Percentiles rank a stretch among this genome's conserved stretches.
Evolutionary conservation across 495 filamentous ascomycete genomes (phyloP).

Genomic region (Penicillium desertorum): DNA sequence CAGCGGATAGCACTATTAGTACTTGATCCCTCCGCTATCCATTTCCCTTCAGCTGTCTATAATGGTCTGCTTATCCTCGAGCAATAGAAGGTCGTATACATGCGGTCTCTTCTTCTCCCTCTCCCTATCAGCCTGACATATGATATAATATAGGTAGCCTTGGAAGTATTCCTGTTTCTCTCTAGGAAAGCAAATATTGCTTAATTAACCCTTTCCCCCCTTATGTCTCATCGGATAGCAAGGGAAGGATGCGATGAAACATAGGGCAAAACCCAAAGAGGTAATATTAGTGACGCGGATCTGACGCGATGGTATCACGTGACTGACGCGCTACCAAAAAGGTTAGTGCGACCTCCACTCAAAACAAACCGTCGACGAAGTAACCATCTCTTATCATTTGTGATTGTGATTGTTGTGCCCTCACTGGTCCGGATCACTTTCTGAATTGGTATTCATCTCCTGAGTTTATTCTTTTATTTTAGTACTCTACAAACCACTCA

Average conservation of each 20-base stretch:
- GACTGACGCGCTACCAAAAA: slow-evolving; percentile 20
- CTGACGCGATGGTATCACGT: slow-evolving; percentile 19
- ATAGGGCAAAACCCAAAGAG: slow-evolving; percentile 13
- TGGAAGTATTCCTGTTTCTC: too few relatives aligned
- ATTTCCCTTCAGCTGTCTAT: too few relatives aligned
- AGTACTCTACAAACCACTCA: slow-evolving; percentile 2
- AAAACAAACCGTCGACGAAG: slow-evolving; percentile 31
- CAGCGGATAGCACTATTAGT: too few relatives aligned
- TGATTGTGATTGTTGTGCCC: background rate
- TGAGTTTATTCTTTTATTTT: background rate
- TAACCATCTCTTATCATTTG: slow-evolving; percentile 28
- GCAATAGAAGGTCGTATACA: too few relatives aligned
- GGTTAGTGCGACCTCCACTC: slow-evolving; percentile 20
- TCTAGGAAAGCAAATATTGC: background rate
- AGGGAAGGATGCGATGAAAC: slow-evolving; percentile 1
- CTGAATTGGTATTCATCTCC: slow-evolving; percentile 2
- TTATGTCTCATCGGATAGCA: background rate
- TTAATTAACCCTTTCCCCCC: too few relatives aligned
- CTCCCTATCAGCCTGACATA: too few relatives aligned
- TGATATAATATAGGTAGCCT: too few relatives aligned
- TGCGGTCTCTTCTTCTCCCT: too few relatives aligned
- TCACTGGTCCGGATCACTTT: slow-evolving; percentile 1
- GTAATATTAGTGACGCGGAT: slow-evolving; percentile 12
- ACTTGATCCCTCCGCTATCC: too few relatives aligned
- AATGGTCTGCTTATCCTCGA: too few relatives aligned